Base-by-base conservation (phyloP, 148 eudicot species). In the Camellia lanceoleosa region DNA sequence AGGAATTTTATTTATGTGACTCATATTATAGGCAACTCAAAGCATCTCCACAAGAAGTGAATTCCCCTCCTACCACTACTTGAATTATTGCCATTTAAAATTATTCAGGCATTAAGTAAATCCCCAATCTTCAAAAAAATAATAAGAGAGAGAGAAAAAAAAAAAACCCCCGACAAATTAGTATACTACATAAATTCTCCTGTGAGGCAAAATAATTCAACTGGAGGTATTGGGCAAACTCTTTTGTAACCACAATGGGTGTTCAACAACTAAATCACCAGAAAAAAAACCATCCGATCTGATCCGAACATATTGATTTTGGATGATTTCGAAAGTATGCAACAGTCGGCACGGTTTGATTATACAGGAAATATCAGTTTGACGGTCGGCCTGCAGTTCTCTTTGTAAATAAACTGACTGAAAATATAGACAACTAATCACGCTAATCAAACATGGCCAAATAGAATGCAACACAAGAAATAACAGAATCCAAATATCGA, bases 1-100 rank as follows among this genome's bases (percentile, higher is more conserved):
- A 3, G 16, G 14, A 8, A 16, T 61, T 16, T 61, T 61, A 3
- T 64, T 64, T 30, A 64, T 5, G 15, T 14, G 12, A 64, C 7
- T 20, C 42, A 19, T 10, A 64, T 64, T n/a, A 61, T n/a, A 61
- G 64, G 64, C 64, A 61, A 61, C 64, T 7, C 64, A 61, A 61
- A 61, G 23, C 64, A 16, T n/a, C 23, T 61, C 10, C 20, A 4
- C 7, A 61, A 61, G 13, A 71, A 47, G 10, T 43, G 52, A n/a
- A 54, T 71, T 71, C n/a, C 41, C 71, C 42, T 23, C 16, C 74
- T 23, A 71, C 74, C 56, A 71, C 55, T 43, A 15, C 47, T 69
- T 43, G 71, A 13, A 5, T 67, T 68, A 47, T 10, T 49, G 8
- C 19, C 64, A 51, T 3, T 5, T 71, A 47, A 20, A 47, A 51